Conservation (phyloP, 2,329 filamentous ascomycete species). For the Sclerotinia sclerotiorum region DNA sequence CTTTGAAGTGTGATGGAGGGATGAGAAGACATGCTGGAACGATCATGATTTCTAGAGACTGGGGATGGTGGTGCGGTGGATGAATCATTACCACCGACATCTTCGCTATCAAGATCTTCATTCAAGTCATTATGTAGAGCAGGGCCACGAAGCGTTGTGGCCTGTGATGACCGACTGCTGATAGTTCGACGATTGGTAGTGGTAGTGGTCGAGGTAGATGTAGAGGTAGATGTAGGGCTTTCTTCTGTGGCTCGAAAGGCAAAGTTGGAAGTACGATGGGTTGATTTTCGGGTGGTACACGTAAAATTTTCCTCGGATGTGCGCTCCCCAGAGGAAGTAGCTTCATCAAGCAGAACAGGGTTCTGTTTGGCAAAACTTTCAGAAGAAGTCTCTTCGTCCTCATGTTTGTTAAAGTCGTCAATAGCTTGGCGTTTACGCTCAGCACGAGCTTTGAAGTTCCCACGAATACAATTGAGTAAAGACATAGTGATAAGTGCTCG, state of each 20-base stretch:
- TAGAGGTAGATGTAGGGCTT: not conserved
- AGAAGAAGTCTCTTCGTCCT: not conserved
- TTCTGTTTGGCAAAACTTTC: not conserved
- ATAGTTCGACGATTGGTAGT: not conserved
- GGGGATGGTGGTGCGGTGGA: not conserved
- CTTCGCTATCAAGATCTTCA: not conserved
- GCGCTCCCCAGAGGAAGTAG: not conserved
- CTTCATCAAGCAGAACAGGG: fast-evolving
- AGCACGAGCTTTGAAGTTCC: not conserved
- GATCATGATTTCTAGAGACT: not conserved
- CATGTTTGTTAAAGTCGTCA: not conserved
- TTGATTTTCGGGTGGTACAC: not conserved
- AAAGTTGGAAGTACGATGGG: not conserved
- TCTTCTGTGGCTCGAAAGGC: not conserved
- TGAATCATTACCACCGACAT: not conserved
- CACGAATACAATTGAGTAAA: not conserved
- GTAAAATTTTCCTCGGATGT: not conserved
- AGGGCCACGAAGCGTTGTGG: not conserved
- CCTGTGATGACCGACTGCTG: not conserved
- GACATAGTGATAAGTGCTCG: not conserved
- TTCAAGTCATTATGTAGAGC: no score
- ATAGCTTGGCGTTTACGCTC: not conserved
- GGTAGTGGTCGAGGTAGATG: not conserved
- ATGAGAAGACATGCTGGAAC: not conserved
- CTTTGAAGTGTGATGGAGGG: fast-evolving